These are phyloP conservation scores for Leucosporidium scottii DNA, from an alignment of 768 basidiomycete species.

Conservation along the genomic window DNA sequence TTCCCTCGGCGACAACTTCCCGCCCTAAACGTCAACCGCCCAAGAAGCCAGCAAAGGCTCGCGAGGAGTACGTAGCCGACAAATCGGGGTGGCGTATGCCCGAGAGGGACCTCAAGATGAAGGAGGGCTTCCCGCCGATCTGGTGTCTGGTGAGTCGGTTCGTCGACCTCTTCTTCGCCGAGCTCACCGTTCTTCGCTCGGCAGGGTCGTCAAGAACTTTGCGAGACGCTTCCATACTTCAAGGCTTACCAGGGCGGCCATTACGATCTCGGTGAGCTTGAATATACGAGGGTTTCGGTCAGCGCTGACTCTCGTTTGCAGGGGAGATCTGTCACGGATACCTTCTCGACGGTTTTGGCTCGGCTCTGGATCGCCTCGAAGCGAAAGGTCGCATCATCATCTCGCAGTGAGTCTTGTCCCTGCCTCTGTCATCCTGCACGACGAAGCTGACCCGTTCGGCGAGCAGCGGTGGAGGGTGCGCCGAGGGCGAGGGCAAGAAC, in stretches of 20 bases:
- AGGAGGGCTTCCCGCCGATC: constrained; percentile 6
- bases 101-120: too few species aligned
- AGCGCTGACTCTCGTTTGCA: too few species aligned
- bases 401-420: too few species aligned
- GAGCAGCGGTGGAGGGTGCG: constrained; percentile 27
- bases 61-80: too few species aligned
- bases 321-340: constrained; percentile 25
- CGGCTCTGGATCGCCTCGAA: constrained; percentile 7
- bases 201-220: constrained; percentile 27
- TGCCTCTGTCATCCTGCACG: too few species aligned
- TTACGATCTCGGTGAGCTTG: constrained; percentile 6
- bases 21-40: too few species aligned
- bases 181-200: background rate
- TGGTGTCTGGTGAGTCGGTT: background rate
- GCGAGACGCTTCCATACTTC: constrained; percentile 26
- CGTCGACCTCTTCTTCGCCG: background rate
- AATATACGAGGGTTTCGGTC: too few species aligned
- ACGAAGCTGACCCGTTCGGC: too few species aligned
- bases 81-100: too few species aligned
- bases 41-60: too few species aligned
- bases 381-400: constrained; percentile 23
- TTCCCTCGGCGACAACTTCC: too few species aligned
- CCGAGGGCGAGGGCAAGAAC: constrained; percentile 1
- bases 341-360: constrained; percentile 24
- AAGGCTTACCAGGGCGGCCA: constrained; percentile 30